Conservation (phyloP, 2,329 filamentous ascomycete genomes). For the Fusarium chuoi region DNA sequence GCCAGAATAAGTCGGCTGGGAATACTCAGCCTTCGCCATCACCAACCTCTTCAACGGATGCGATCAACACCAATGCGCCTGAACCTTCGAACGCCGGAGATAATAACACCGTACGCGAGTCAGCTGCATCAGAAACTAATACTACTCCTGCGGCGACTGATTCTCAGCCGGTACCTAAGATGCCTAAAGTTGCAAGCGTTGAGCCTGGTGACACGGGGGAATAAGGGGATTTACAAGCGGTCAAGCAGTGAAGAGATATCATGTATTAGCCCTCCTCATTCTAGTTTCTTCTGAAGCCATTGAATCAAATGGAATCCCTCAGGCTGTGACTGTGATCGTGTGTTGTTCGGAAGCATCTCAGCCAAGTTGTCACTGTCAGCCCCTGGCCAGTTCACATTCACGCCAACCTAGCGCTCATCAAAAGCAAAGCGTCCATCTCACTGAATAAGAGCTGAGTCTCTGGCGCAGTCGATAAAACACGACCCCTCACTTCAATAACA, state of each 20-base stretch:
- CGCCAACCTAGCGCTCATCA: neutral
- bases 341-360: neutral
- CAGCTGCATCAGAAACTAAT: no score
- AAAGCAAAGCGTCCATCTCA: neutral
- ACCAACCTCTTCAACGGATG: neutral
- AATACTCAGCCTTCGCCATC: neutral
- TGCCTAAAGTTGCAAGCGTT: neutral
- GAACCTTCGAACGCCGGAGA: neutral
- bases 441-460: neutral
- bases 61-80: no score
- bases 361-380: conserved; percentile 11
- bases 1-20: neutral
- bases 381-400: conserved; percentile 1
- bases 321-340: neutral
- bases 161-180: neutral
- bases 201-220: neutral
- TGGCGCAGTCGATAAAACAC: neutral
- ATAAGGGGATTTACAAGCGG: conserved; percentile 5
- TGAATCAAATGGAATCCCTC: neutral
- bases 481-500: neutral
- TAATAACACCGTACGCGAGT: neutral
- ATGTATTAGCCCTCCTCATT: neutral
- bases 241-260: neutral
- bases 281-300: neutral
- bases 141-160: neutral